phyloP scores from a whole-genome alignment of 352 stramenopile genomes.

The Phytophthora pinifolia region DNA sequence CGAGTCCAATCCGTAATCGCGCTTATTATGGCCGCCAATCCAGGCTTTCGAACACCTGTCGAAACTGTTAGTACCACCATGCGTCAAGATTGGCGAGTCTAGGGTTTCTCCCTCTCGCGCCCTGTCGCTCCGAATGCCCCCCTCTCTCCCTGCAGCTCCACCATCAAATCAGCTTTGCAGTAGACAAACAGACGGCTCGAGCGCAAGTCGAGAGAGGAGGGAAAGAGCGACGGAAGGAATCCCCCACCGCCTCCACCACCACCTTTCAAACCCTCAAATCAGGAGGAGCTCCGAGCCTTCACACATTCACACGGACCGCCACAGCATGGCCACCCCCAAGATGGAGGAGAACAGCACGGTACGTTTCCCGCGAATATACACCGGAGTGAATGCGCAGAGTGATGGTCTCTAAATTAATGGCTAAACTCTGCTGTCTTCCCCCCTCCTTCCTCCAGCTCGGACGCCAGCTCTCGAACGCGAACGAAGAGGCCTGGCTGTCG shows the following conservation, averaged over 20 bases:
- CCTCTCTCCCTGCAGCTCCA: conserved; percentile 25
- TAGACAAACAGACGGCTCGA: conserved; percentile 45
- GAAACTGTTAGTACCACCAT: conserved; percentile 16
- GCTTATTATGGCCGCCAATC: no score
- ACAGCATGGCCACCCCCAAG: conserved; percentile 67
- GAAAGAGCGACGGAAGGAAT: conserved; percentile 1
- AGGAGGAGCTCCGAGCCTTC: background rate
- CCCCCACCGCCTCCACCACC: background rate
- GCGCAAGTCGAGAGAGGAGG: conserved; percentile 26
- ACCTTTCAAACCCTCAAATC: conserved; percentile 9
- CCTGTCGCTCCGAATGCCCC: conserved; percentile 31
- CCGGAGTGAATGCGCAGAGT: conserved; percentile 12
- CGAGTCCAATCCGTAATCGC: no score
- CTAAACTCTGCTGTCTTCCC: conserved; percentile 1
- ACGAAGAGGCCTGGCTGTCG: conserved; percentile 84
- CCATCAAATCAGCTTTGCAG: conserved; percentile 33
- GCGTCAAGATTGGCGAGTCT: conserved; percentile 12
- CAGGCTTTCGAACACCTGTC: background rate
- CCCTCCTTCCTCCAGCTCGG: conserved; percentile 35
- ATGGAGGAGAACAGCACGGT: conserved; percentile 81
- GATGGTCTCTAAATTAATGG: background rate
- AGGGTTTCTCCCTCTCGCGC: conserved; percentile 24
- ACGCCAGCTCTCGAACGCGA: conserved; percentile 73
- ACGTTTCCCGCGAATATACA: conserved; percentile 6
- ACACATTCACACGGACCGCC: conserved; percentile 1